These are phyloP conservation scores for Obelidium mucronatum DNA, from an alignment of 192 early-diverging fungal species.

Conservation along the genomic window DNA sequence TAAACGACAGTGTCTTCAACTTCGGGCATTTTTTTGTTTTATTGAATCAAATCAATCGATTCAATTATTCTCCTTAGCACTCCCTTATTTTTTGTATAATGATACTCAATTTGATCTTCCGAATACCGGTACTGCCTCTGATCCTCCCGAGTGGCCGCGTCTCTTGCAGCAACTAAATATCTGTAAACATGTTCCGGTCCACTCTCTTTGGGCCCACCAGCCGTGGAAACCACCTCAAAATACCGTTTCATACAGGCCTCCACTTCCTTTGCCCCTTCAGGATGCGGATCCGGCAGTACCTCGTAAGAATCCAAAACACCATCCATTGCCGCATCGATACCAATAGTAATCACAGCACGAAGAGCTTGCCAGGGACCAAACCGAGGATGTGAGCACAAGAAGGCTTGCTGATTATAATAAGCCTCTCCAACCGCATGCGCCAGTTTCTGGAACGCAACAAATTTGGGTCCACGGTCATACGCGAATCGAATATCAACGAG, in stretches of 20 bases:
- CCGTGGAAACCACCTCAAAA: background rate
- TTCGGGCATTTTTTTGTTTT: too few species aligned
- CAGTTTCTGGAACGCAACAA: conserved; percentile 17
- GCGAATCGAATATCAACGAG: background rate
- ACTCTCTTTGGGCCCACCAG: background rate
- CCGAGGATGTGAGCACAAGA: background rate
- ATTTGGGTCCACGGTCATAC: background rate
- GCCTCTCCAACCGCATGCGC: background rate
- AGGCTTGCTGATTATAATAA: background rate
- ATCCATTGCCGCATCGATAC: conserved; percentile 7
- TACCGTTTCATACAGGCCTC: background rate
- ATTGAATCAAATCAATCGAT: background rate
- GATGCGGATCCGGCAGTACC: background rate
- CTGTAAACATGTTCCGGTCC: background rate
- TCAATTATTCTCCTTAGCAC: background rate
- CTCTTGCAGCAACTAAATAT: conserved; percentile 12
- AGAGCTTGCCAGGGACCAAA: conserved; percentile 11
- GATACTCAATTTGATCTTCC: conserved; percentile 16
- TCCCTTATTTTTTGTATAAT: background rate
- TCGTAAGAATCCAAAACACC: background rate
- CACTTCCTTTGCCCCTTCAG: conserved; percentile 1
- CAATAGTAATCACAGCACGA: background rate
- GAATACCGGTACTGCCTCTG: conserved; percentile 1
- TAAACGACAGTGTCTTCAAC: too few species aligned
- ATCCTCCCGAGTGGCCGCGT: background rate